Conservation (phyloP, 2,329 filamentous ascomycete species). For the Colletotrichum orchidophilum region DNA sequence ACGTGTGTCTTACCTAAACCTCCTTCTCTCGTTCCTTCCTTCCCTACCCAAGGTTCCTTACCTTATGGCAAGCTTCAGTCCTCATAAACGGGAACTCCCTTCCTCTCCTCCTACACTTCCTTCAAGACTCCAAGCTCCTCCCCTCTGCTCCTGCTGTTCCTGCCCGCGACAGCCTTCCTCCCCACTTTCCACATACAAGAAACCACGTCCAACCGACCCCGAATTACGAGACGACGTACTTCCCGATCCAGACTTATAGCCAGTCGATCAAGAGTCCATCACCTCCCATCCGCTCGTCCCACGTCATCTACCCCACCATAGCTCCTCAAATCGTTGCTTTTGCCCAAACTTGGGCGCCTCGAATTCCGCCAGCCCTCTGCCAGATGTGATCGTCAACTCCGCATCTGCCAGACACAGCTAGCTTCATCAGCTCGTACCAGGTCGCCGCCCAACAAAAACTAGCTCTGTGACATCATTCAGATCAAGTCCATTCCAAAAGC, state of each 20-base stretch:
- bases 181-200: constrained; percentile 12
- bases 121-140: background rate
- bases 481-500: background rate
- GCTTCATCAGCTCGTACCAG: constrained; percentile 1
- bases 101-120: background rate
- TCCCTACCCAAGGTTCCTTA: no score
- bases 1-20: background rate
- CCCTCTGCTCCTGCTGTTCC: background rate
- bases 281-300: constrained; percentile 5
- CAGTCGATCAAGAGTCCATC: constrained; percentile 20
- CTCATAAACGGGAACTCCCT: constrained; percentile 16
- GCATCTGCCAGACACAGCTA: background rate
- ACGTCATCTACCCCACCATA: constrained; percentile 24
- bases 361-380: background rate
- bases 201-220: constrained; percentile 1
- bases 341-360: background rate
- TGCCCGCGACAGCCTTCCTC: background rate
- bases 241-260: constrained; percentile 1
- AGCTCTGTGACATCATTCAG: constrained; percentile 21
- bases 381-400: background rate
- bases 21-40: background rate
- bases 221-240: constrained; percentile 8
- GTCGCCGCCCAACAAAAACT: constrained; percentile 8
- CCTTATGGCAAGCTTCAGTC: background rate
- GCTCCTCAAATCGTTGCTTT: constrained; percentile 15